Evolutionary conservation across 441 rosid species (phyloP), one percentile per base, ranked within the genome.

Genomic region (Gossypium schwendimanii): DNA sequence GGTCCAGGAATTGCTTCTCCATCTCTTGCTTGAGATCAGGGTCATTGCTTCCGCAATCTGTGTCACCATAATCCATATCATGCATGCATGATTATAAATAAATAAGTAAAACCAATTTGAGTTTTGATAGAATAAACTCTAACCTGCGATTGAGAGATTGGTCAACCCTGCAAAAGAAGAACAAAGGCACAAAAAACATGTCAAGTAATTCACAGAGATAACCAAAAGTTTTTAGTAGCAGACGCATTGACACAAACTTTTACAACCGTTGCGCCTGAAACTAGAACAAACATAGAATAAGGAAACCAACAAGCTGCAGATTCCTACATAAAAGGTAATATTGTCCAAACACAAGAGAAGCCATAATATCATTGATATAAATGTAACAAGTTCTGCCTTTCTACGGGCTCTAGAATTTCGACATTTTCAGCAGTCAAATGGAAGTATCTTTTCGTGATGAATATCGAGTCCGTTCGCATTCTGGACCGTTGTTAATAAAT

Each of bases 1-100:
- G 98, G 80, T 95, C 98, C 8, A 91, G 94, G 75, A 91, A 90
- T 75, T 91, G 97, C 86, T 93, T 93, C 85, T 91, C 97, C 97
- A 93, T 89, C 84, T 95, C 98, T 26, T 80, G 82, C 81, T 90
- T 93, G 39, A 93, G 91, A 59, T 95, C 97, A 7, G 97, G 97
- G 74, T 95, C 98, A 26, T 81, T 81, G 49, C 89, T 79, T 78
- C 97, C 97, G 72, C 99, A 95, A 82, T 95, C 99, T 95, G 90
- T 64, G 17, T 33, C 15, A 41, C 23, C 74, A 52, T 41, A 72
- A 20, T 67, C 50, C 60, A 55, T 24, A 14, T 24, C 24, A 47
- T 31, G 60, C 18, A 49, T 20, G 58, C 5, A 15, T 26, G 63
- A 58, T 58, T 15, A n/a, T 3, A 28, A 50, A 58, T 31, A 36